phyloP scores from a whole-genome alignment of 2,329 filamentous ascomycete genomes.

The Aspergillus glaucus region DNA sequence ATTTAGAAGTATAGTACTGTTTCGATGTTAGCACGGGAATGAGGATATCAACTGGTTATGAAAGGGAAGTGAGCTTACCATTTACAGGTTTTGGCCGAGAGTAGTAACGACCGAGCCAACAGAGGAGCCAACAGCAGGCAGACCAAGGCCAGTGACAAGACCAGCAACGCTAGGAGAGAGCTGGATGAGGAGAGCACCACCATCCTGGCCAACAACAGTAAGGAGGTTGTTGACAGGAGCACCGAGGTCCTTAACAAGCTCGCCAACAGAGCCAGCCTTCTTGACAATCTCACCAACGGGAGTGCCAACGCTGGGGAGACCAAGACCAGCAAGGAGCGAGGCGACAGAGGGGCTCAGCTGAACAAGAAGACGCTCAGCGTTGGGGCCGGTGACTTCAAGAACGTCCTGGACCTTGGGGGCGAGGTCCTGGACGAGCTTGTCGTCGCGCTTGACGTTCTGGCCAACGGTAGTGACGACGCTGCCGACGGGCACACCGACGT shows the following conservation, averaged over 20 bases:
- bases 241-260: slow-evolving; percentile 20
- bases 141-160: slow-evolving; percentile 18
- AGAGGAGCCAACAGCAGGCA: slow-evolving; percentile 20
- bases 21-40: too few species aligned
- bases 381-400: slow-evolving; percentile 24
- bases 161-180: slow-evolving; percentile 15
- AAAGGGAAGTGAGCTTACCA: too few species aligned
- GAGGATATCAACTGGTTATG: too few species aligned
- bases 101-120: slow-evolving; percentile 21
- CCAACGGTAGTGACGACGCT: slow-evolving; percentile 17
- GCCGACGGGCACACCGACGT: slow-evolving; percentile 22
- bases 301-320: slow-evolving; percentile 19
- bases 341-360: slow-evolving; percentile 26
- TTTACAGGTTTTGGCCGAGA: slow-evolving; percentile 8
- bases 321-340: slow-evolving; percentile 21
- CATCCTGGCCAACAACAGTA: slow-evolving; percentile 16
- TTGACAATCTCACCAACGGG: slow-evolving; percentile 22
- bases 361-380: slow-evolving; percentile 24
- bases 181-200: slow-evolving; percentile 15
- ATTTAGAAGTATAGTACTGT: too few species aligned
- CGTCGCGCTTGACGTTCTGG: slow-evolving; percentile 4
- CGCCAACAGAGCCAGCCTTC: slow-evolving; percentile 19
- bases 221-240: slow-evolving; percentile 14
- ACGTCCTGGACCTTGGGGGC: slow-evolving; percentile 16
- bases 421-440: neutral